Evolutionary conservation across 805 yeast genomes (phyloP), one percentile per base, ranked within the genome.

Genomic region (Candida quercuum): DNA sequence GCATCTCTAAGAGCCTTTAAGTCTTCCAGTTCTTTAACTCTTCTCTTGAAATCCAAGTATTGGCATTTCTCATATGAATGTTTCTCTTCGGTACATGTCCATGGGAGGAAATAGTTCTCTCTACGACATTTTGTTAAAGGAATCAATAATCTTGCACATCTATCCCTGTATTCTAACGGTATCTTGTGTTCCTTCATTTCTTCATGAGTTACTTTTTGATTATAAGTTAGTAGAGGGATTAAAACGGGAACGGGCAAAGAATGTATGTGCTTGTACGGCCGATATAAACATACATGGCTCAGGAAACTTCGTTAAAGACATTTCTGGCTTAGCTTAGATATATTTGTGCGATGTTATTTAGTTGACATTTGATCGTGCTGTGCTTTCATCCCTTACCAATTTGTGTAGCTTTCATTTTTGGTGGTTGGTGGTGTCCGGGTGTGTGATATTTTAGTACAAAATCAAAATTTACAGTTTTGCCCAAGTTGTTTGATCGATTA

Each of bases 51-150:
- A 57, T 86, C 95, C 60, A 79, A 61, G 59, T 82, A 82, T 62
- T 86, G 84, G 60, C 95, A 86, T 57, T 83, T 83, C 60, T 86
- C 95, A 70, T 88, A 86, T 29, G 71, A 78, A 51, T 86, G 94
- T 58, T 87, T 77, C 64, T 81, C 86, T 46, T 81, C 81, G 41
- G 72, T 69, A 52, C 95, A 86, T 50, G 75, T 77, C 84, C 84
- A 78, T 22, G 86, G 86, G 57, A 78, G 47, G 49, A 64, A 78
- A 54, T 64, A 60, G 11, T 72, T 69, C 48, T 78, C 80, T 36
- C 65, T 63, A 40, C 85, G 72, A 55, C 86, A 78, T 50, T 73
- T 72, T 59, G 76, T 76, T 40, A 78, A 60, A 14, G 84, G 84
- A 20, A 79, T 70, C 45, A 76, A 61, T 37, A 78, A 55, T 17